Conservation (phyloP, 352 stramenopile genomes). For the Discostella stelligera region DNA sequence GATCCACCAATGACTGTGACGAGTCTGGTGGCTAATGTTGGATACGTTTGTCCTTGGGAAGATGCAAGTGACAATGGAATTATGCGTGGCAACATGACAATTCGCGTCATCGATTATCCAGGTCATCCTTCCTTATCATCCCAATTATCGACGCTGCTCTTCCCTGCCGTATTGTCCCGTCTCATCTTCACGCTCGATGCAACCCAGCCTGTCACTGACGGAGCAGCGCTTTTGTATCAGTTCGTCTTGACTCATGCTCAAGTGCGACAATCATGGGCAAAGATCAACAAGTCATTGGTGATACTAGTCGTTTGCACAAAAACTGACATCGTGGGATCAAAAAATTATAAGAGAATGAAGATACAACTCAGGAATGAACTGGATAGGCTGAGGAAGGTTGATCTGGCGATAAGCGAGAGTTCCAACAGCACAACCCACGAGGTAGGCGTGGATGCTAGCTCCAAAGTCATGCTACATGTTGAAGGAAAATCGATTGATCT, state of each 20-base stretch:
- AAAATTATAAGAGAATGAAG: slow-evolving; percentile 75
- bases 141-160: slow-evolving; percentile 29
- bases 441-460: background rate
- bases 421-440: slow-evolving; percentile 7
- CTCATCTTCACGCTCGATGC: slow-evolving; percentile 70
- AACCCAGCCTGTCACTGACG: slow-evolving; percentile 56
- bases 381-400: slow-evolving; percentile 57
- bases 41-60: slow-evolving; percentile 24
- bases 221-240: slow-evolving; percentile 58
- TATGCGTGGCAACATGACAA: background rate
- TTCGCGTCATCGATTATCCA: slow-evolving; percentile 69
- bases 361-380: slow-evolving; percentile 77
- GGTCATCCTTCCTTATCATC: slow-evolving; percentile 52
- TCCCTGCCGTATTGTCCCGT: slow-evolving; percentile 15
- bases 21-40: slow-evolving; percentile 65
- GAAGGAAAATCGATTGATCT: slow-evolving; percentile 50
- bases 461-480: slow-evolving; percentile 13
- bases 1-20: slow-evolving; percentile 48
- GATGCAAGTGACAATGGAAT: slow-evolving; percentile 6
- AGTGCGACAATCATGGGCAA: slow-evolving; percentile 25
- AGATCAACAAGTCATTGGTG: slow-evolving; percentile 15
- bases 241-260: slow-evolving; percentile 35
- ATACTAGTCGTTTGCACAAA: slow-evolving; percentile 73
- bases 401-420: slow-evolving; percentile 25
- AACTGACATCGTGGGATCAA: slow-evolving; percentile 54